Evolutionary conservation across 2,329 filamentous ascomycete genomes (phyloP).

Genomic region (Aspergillus calidoustus): DNA sequence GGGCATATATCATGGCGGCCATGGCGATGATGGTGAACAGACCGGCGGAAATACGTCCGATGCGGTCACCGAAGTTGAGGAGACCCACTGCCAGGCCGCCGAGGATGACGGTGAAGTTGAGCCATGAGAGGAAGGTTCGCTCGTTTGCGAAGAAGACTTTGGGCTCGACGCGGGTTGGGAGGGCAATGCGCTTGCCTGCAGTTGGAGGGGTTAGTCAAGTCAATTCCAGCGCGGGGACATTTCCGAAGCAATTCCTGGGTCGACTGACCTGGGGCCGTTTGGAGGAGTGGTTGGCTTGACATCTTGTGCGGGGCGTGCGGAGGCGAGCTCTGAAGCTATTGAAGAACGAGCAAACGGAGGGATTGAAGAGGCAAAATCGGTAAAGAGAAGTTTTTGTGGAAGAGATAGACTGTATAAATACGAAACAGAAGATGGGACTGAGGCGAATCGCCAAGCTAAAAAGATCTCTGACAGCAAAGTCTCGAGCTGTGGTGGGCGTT

Average conservation of each 20-base stretch:
- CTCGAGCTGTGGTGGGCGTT: conserved; percentile 1
- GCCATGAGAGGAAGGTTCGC: conserved; percentile 98
- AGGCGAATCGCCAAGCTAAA: conserved; percentile 7
- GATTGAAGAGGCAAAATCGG: background rate
- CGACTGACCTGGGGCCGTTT: conserved; percentile 81
- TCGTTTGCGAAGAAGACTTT: conserved; percentile 99
- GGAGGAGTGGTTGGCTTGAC: conserved; percentile 96
- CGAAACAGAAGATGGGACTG: background rate
- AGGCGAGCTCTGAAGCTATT: background rate
- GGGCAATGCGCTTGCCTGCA: conserved; percentile 93
- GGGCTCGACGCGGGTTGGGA: conserved; percentile 95
- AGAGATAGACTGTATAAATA: conserved; percentile 4
- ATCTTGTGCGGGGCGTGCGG: conserved; percentile 56
- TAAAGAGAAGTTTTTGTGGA: background rate
- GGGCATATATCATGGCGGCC: conserved; percentile 91
- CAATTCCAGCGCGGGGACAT: background rate
- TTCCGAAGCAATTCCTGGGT: background rate
- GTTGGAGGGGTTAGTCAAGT: background rate
- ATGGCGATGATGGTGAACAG: conserved; percentile 95
- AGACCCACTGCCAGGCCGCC: conserved; percentile 95
- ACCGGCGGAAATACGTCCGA: conserved; percentile 91
- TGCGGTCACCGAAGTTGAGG: conserved; percentile 94
- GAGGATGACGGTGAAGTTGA: conserved; percentile 99
- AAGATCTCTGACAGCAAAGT: conserved; percentile 2
- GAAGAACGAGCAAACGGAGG: background rate